Base-by-base conservation (phyloP, 176 grass and related monocot genomes). In the Triticum turgidum region DNA sequence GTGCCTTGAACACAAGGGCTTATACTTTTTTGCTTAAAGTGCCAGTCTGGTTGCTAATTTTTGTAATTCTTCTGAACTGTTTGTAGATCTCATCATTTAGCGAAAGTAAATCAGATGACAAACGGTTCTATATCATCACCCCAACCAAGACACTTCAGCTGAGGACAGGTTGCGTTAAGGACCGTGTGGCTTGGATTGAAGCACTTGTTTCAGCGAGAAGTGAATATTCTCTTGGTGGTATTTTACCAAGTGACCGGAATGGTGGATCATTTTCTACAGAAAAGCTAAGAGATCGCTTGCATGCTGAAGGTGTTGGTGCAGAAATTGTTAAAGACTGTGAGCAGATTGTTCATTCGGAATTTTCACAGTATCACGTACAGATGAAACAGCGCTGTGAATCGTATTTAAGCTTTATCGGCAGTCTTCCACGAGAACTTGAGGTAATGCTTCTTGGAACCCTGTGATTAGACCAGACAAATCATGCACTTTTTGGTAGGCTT, bases 61-160 rank as follows among this genome's bases (percentile, higher is more conserved):
- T 71, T 38, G 35, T 80, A 69, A 64, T 80, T 84, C 27, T 76
- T 56, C 71, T 90, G 21, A 64, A 73, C 63, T 83, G 29, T 73
- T 77, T 64, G 65, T 72, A 98, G 96, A 91, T 98, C 14, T 98
- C 96, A 73, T 98, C 96, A 25, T 96, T 98, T 84, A 89, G 96
- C 34, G 96, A 98, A 89, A 98, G 96, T 79, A 96, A 96, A 80
- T 92, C 96, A 76, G 96, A 98, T 61, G 93, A 94, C 33, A 95
- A 85, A 84, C 86, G 94, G 56, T 98, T 98, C 85, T 96, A 96
- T 76, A 94, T 98, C 64, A 85, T 98, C 80, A 92, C 96, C 69
- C 90, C 93, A 11, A 90, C 91, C 51, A 96, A 96, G 83, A 94
- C 96, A 66, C 92, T 98, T 89, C 93, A 94, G 73, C 79, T 98